Evolutionary conservation across 345 rosid genomes (phyloP).

Genomic region (Erodium maritimum): DNA sequence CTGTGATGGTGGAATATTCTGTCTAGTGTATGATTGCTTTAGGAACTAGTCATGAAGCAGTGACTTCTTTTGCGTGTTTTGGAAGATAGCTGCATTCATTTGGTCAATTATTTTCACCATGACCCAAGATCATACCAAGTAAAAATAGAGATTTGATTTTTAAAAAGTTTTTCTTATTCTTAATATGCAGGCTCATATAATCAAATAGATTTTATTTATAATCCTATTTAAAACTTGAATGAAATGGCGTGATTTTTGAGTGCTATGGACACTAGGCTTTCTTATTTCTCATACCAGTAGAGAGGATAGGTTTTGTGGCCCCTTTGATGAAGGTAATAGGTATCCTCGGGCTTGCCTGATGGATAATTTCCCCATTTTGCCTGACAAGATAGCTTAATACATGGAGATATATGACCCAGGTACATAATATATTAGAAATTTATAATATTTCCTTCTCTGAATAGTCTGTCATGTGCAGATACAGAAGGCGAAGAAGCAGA

Average conservation of each 20-base stretch:
- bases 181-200: too few species aligned
- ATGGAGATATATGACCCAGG: background rate
- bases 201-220: too few species aligned
- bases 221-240: too few species aligned
- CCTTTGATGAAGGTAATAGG: background rate
- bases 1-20: background rate
- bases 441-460: background rate
- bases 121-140: too few species aligned
- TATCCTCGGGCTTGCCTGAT: background rate
- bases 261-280: background rate
- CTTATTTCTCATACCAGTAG: background rate
- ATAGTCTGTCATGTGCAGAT: conserved; percentile 18
- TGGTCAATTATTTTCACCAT: too few species aligned
- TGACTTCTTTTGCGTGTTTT: background rate
- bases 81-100: background rate
- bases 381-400: background rate
- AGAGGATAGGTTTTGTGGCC: background rate
- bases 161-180: too few species aligned
- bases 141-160: too few species aligned
- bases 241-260: too few species aligned
- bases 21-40: background rate
- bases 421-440: too few species aligned
- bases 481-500: conserved; percentile 63
- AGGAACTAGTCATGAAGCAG: background rate
- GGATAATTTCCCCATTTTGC: background rate